Evolutionary conservation across 371 early-diverging fungal genomes (phyloP).

Genomic region (Paraphysoderma sedebokerense): DNA sequence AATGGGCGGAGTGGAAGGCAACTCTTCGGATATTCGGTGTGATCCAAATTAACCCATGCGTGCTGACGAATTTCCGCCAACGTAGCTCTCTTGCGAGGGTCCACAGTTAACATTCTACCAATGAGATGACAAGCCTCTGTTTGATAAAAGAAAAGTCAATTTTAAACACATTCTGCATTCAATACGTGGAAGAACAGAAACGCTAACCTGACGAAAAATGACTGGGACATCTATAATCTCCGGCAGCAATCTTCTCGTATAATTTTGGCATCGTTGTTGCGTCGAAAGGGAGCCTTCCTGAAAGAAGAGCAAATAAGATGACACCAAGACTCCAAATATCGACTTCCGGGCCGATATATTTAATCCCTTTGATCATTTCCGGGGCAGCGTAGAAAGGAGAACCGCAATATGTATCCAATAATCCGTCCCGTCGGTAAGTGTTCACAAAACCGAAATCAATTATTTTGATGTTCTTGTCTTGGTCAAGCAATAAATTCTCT

Average conservation of each 20-base stretch:
- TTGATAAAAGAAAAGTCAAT: not conserved
- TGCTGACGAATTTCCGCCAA: slow-evolving; percentile 18
- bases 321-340: slow-evolving; percentile 71
- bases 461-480: slow-evolving; percentile 75
- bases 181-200: not conserved
- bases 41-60: slow-evolving; percentile 12
- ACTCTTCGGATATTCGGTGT: not conserved
- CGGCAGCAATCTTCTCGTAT: slow-evolving; percentile 38
- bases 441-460: slow-evolving; percentile 96
- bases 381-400: slow-evolving; percentile 84
- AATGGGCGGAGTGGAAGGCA: no score
- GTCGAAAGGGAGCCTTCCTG: slow-evolving; percentile 63
- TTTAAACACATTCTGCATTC: not conserved
- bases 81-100: slow-evolving; percentile 15
- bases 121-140: slow-evolving; percentile 29
- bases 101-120: slow-evolving; percentile 25
- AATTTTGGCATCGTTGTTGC: slow-evolving; percentile 33
- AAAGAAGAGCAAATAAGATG: slow-evolving; percentile 48
- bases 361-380: slow-evolving; percentile 54
- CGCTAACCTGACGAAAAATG: slow-evolving; percentile 14
- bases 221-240: slow-evolving; percentile 29
- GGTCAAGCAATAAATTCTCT: slow-evolving; percentile 77
- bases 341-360: slow-evolving; percentile 52
- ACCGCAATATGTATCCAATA: slow-evolving; percentile 86
- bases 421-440: slow-evolving; percentile 56